Conservation (phyloP, 179 eudicot species). For the Monotropa hypopitys region DNA sequence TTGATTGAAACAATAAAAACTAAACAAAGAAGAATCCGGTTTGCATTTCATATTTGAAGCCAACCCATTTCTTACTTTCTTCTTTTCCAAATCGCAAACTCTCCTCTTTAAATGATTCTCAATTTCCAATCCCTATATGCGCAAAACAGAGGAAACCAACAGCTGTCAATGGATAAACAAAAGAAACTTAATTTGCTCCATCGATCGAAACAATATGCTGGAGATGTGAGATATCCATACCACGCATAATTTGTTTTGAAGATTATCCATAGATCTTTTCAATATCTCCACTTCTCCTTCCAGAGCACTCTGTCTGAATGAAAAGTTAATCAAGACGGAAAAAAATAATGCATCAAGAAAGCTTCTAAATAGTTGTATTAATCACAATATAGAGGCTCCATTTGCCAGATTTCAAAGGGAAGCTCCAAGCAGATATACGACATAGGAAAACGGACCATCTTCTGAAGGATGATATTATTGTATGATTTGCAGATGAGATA, state of each 20-base stretch:
- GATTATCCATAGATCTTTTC: constrained; percentile 40
- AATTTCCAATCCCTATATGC: constrained; percentile 67
- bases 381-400: not conserved
- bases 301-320: constrained; percentile 78
- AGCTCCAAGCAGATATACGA: not conserved
- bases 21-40: not conserved
- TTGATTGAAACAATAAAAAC: not conserved
- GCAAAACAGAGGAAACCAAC: constrained; percentile 7
- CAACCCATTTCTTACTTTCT: constrained; percentile 38
- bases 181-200: not conserved
- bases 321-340: constrained; percentile 29
- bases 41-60: not conserved
- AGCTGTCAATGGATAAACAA: not conserved
- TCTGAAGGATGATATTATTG: not conserved
- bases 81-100: constrained; percentile 43
- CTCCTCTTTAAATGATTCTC: constrained; percentile 70
- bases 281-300: constrained; percentile 54
- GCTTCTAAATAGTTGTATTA: not conserved
- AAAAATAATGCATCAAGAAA: constrained; percentile 13
- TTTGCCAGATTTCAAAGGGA: not conserved
- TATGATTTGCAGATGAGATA: not conserved
- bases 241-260: constrained; percentile 59
- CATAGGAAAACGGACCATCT: not conserved
- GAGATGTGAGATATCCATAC: constrained; percentile 30
- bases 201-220: constrained; percentile 1